These are phyloP conservation scores for Tricholoma bakamatsutake DNA, from an alignment of 768 basidiomycete species.

Conservation along the genomic window DNA sequence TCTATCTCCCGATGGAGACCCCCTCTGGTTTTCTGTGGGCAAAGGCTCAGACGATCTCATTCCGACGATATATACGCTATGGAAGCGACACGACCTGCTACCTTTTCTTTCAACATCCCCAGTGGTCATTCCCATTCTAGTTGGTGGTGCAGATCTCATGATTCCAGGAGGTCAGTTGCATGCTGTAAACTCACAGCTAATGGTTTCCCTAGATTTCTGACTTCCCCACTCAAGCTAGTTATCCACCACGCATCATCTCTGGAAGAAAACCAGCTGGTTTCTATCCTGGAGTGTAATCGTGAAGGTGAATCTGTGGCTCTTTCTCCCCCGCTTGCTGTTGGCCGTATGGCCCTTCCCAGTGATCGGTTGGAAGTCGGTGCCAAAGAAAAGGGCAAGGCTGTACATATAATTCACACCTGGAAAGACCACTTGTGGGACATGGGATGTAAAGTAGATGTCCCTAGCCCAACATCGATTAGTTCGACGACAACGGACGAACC, in stretches of 20 bases:
- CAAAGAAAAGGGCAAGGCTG: constrained; percentile 70
- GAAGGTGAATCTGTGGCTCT: constrained; percentile 27
- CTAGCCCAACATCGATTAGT: constrained; percentile 26
- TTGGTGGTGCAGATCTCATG: constrained; percentile 85
- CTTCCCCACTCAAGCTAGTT: constrained; percentile 41
- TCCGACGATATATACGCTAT: constrained; percentile 79
- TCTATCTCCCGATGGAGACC: constrained; percentile 58
- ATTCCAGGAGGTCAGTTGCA: constrained; percentile 67
- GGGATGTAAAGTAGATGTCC: constrained; percentile 58
- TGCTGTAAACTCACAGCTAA: not conserved
- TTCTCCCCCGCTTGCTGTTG: constrained; percentile 69
- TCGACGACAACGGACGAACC: constrained; percentile 14
- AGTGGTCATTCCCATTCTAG: constrained; percentile 63
- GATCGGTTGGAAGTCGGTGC: constrained; percentile 36
- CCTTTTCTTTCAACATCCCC: constrained; percentile 68
- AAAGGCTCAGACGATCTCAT: constrained; percentile 63
- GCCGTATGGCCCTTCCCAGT: constrained; percentile 57
- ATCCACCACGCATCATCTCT: constrained; percentile 44
- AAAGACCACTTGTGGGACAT: constrained; percentile 72
- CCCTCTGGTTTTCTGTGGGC: constrained; percentile 74
- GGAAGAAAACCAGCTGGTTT: constrained; percentile 48
- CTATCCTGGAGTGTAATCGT: constrained; percentile 46
- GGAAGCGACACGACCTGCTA: constrained; percentile 66
- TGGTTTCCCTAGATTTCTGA: constrained; percentile 1
- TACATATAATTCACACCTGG: constrained; percentile 67